Base-by-base conservation (phyloP, 2,329 filamentous ascomycete genomes). In the Talaromyces albobiverticillius region DNA sequence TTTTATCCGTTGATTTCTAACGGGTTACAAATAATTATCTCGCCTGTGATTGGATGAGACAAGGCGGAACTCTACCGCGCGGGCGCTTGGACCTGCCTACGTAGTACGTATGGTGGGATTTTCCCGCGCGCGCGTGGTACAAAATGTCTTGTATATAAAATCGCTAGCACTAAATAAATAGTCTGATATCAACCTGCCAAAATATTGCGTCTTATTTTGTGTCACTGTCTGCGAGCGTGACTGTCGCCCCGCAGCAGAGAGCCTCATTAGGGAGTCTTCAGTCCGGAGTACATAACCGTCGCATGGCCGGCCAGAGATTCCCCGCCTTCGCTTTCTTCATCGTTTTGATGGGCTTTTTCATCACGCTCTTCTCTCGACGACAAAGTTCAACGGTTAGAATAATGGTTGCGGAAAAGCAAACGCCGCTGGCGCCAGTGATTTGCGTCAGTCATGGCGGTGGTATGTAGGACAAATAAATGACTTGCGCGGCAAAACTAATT, bases 381-480 rank as follows among this genome's bases (percentile, higher is more conserved):
- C 38, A 31, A 22, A 26, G 49, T 18, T 29, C 40, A 49, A 45
- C 38, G 1, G 22, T 26, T n/a, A 14, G 46, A 47, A 42, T 23
- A 49, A 54, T 54, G 52, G 25, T 46, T 14, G 22, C 18, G n/a
- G 47, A 36, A 31, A 26, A 38, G 3, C 34, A 38, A 20, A n/a
- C 34, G 3, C 14, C 31, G 3, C 25, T 51, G 16, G 53, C 53
- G 11, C 42, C 53, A 1, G 53, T 47, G 42, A 55, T 55, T 26
- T 55, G 46, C 18, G 14, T 55, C 11, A 40, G 40, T 25, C 53
- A 55, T 47, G 53, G 53, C 8, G 53, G 53, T 20, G 53, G 53
- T 55, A 46, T 22, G 53, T 42, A 6, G 2, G 34, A n/a, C 16
- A 20, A 4, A 38, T 20, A 5, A 38, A 38, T 38, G n/a, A n/a